Evolutionary conservation across 2,329 filamentous ascomycete species (phyloP).

Genomic region (Paraphoma chrysanthemicola): DNA sequence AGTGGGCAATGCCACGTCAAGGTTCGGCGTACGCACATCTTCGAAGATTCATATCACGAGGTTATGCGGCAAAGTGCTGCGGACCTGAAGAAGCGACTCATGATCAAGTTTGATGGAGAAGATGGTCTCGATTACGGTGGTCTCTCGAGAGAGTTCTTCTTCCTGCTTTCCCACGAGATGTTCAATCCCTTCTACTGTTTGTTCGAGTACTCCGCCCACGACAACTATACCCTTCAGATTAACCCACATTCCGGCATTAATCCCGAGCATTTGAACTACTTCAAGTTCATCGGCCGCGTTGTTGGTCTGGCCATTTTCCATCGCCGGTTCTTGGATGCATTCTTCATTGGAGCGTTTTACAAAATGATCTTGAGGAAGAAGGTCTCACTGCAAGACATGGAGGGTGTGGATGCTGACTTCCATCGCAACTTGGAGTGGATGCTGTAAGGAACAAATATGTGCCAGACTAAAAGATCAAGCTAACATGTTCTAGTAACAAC

Average conservation of each 20-base stretch:
- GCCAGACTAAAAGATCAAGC: background rate
- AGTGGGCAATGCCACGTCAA: conserved; percentile 99
- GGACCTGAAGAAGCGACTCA: conserved; percentile 95
- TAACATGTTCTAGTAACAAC: conserved; percentile 69
- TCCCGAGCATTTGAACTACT: conserved; percentile 98
- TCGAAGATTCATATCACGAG: conserved; percentile 98
- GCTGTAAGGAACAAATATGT: conserved; percentile 59
- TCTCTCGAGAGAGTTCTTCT: conserved; percentile 97
- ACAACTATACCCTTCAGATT: conserved; percentile 99
- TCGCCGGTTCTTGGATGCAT: conserved; percentile 93
- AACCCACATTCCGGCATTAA: conserved; percentile 99
- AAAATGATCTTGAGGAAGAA: conserved; percentile 98
- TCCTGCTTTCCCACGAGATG: conserved; percentile 99
- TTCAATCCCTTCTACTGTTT: conserved; percentile 99
- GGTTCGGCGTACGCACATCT: conserved; percentile 94
- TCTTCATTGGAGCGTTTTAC: conserved; percentile 98
- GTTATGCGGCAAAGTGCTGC: conserved; percentile 96
- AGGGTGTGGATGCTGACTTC: conserved; percentile 97
- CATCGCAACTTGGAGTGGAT: conserved; percentile 97
- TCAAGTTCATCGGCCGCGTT: conserved; percentile 98
- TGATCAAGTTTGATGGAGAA: conserved; percentile 99
- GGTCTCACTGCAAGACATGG: conserved; percentile 93
- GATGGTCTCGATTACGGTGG: conserved; percentile 98
- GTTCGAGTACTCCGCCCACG: conserved; percentile 98
- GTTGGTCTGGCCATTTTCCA: conserved; percentile 98